A percentile compares a stretch with the other conserved stretches of the same genome.
phyloP scores from a whole-genome alignment of 2,329 filamentous ascomycete species.

The Exophiala aquamarina region DNA sequence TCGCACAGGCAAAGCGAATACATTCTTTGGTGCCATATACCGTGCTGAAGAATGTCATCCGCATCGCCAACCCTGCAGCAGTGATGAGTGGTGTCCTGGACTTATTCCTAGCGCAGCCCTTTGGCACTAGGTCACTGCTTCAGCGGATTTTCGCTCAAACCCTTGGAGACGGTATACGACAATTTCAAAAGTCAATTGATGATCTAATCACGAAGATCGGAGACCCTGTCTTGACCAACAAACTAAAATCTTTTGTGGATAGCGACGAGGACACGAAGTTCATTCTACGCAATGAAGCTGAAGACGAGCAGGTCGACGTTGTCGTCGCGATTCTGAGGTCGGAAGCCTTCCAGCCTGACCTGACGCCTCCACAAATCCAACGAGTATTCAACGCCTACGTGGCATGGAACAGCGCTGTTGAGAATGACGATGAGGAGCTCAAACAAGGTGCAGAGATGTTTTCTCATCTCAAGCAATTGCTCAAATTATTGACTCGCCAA shows the following conservation, averaged over 20 bases:
- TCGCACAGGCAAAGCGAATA: slow-evolving; percentile 89
- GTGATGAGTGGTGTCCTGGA: slow-evolving; percentile 97
- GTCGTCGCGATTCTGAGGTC: slow-evolving; percentile 82
- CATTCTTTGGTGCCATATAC: slow-evolving; percentile 93
- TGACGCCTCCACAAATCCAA: slow-evolving; percentile 74
- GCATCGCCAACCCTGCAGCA: slow-evolving; percentile 91
- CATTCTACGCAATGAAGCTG: slow-evolving; percentile 71
- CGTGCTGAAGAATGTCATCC: slow-evolving; percentile 92
- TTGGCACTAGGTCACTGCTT: slow-evolving; percentile 83
- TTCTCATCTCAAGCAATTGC: slow-evolving; percentile 87
- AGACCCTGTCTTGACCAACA: slow-evolving; percentile 75
- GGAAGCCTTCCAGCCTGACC: slow-evolving; percentile 69
- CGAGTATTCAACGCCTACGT: slow-evolving; percentile 92
- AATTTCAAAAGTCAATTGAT: slow-evolving; percentile 85
- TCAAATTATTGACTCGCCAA: slow-evolving; percentile 88
- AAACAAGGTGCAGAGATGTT: slow-evolving; percentile 88
- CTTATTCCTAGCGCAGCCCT: slow-evolving; percentile 92
- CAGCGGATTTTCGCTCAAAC: slow-evolving; percentile 94
- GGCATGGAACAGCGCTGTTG: slow-evolving; percentile 91
- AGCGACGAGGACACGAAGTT: slow-evolving; percentile 73
- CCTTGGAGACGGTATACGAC: slow-evolving; percentile 83
- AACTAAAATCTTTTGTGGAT: slow-evolving; percentile 77
- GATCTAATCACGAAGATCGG: slow-evolving; percentile 72
- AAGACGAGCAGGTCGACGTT: slow-evolving; percentile 73
- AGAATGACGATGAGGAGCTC: slow-evolving; percentile 85